A percentile compares a stretch with the other conserved stretches of the same genome.
These are phyloP conservation scores for Pythium aristosporum DNA, from an alignment of 352 stramenopile species.

Conservation along the genomic window DNA sequence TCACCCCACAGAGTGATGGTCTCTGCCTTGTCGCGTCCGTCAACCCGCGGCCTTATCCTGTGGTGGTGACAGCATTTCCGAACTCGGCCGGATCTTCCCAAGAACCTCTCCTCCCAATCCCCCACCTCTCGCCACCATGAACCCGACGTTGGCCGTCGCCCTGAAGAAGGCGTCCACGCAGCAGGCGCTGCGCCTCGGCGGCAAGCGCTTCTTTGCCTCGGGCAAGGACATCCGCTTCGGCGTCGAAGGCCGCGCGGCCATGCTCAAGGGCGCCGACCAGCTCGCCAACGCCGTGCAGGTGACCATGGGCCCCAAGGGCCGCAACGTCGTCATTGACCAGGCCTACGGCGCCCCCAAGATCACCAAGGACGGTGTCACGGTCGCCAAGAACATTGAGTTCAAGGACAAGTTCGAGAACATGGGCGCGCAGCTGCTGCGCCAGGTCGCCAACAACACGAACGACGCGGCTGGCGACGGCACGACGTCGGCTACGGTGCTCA, in stretches of 20 bases:
- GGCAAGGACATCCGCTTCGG: conserved; percentile 99
- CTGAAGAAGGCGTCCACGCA: conserved; percentile 62
- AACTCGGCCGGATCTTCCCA: conserved; percentile 33
- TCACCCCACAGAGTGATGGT: conserved; percentile 13
- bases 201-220: conserved; percentile 76
- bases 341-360: conserved; percentile 97
- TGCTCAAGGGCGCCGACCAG: conserved; percentile 98
- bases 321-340: conserved; percentile 99
- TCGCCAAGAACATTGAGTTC: conserved; percentile 98
- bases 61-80: conserved; percentile 29
- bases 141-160: conserved; percentile 59
- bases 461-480: conserved; percentile 99
- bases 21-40: conserved; percentile 12
- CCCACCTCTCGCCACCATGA: conserved; percentile 44
- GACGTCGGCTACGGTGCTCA: conserved; percentile 98
- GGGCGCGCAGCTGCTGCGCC: conserved; percentile 80
- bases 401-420: conserved; percentile 95
- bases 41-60: conserved; percentile 12
- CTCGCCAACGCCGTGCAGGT: conserved; percentile 99
- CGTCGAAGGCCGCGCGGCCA: conserved; percentile 95
- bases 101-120: conserved; percentile 1
- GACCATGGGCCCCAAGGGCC: conserved; percentile 99
- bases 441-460: conserved; percentile 98
- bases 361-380: conserved; percentile 98
- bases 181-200: conserved; percentile 31